phyloP scores from a whole-genome alignment of 1,284 basidiomycete species.

The Afroboletus lepidellus region DNA sequence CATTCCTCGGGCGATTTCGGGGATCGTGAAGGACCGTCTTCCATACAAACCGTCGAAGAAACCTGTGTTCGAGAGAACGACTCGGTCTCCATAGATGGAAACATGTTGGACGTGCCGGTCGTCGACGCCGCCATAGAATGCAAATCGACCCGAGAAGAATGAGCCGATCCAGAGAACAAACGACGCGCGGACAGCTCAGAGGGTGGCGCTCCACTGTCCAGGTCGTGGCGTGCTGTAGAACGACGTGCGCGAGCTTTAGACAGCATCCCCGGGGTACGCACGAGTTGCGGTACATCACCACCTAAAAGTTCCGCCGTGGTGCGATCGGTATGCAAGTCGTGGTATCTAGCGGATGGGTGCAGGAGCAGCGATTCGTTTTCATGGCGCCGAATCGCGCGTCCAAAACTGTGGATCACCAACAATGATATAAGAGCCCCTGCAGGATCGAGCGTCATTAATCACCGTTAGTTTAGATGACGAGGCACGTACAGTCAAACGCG shows the following conservation, averaged over 20 bases:
- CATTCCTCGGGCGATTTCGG: conserved; percentile 4
- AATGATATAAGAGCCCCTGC: conserved; percentile 59
- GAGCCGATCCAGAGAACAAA: conserved; percentile 10
- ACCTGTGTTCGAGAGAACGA: conserved; percentile 4
- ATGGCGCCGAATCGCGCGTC: conserved; percentile 60
- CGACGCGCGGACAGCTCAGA: conserved; percentile 2
- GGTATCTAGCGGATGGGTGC: conserved; percentile 46
- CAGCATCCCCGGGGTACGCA: conserved; percentile 3
- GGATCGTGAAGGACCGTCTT: conserved; percentile 1
- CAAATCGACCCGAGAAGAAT: conserved; percentile 11
- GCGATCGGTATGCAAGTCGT: conserved; percentile 19
- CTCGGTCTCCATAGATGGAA: conserved; percentile 8
- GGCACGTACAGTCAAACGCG: conserved; percentile 52
- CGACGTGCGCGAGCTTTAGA: conserved; percentile 11
- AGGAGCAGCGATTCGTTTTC: conserved; percentile 58
- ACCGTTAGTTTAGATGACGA: not conserved
- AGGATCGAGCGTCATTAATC: not conserved
- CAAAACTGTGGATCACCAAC: conserved; percentile 60
- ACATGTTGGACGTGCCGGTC: conserved; percentile 12
- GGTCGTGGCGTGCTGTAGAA: conserved; percentile 2
- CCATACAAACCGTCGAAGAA: conserved; percentile 7
- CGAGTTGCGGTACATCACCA: conserved; percentile 11
- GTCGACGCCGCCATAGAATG: conserved; percentile 15
- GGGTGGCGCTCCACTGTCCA: not conserved
- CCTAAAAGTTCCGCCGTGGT: conserved; percentile 15